Evolutionary conservation across 1,284 basidiomycete genomes (phyloP), one percentile per base, ranked within the genome.

Genomic region (Irpex sp.): DNA sequence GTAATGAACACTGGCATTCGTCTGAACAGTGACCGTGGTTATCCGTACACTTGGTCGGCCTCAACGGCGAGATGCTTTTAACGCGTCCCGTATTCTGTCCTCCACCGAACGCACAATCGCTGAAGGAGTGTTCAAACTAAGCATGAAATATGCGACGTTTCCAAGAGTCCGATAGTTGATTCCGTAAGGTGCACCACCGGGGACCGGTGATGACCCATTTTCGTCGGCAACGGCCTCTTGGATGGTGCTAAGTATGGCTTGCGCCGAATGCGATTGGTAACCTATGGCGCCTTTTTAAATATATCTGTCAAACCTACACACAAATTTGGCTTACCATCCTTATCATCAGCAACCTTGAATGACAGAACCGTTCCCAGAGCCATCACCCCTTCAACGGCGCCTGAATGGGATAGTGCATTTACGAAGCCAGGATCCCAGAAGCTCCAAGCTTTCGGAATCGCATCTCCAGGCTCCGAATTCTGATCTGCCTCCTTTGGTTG

Each of bases 91-190:
- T 44, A 92, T 84, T 66, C 80, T 83, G 64, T 85, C 79, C 69
- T 92, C 87, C 8, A 92, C 70, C 11, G 80, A 79, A 62, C 84
- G 80, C 40, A 89, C 78, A n/a, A 82, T 80, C 7, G 73, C 69
- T 1, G 76, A 60, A 1, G 77, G 72, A 0, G 92, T 94, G 71
- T 95, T 96, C 52, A 98, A 81, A 76, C 92, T 96, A 5, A 89
- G 91, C 86, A 99, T 98, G 75, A 98, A 89, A 76, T 99, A 99
- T 9, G 93, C 90, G 8, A 98, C 91, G 70, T 97, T 89, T 0
- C 97, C 97, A 31, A 98, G 79, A 0, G 97, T 96, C 65, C 97
- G 82, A 64, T 87, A 95, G 75, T 98, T 93, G 15, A 98, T 84
- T 19, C 87, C 85, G 72, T 91, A 94, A 0, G 82, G 80, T 7